A percentile compares a stretch with the other conserved stretches of the same genome.
phyloP scores from a whole-genome alignment of 352 stramenopile species.

The Phytophthora megakarya region DNA sequence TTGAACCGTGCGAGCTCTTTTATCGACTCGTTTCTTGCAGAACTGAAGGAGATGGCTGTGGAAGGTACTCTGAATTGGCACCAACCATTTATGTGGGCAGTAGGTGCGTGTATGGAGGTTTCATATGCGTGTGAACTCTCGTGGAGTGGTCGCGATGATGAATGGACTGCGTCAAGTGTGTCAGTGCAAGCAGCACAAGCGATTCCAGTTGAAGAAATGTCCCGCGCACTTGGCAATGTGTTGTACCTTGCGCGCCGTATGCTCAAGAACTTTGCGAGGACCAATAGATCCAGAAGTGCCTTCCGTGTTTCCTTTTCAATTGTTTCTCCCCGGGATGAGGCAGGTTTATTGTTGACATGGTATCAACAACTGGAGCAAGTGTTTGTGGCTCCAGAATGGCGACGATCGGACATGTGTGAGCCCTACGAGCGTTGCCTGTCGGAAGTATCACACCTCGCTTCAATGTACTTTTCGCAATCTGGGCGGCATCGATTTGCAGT shows the following conservation, averaged over 20 bases:
- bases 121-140: slow-evolving; percentile 77
- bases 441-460: slow-evolving; percentile 77
- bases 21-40: slow-evolving; percentile 53
- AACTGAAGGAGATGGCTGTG: slow-evolving; percentile 38
- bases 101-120: slow-evolving; percentile 76
- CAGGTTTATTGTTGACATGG: slow-evolving; percentile 35
- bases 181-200: slow-evolving; percentile 44
- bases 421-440: slow-evolving; percentile 63
- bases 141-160: slow-evolving; percentile 70
- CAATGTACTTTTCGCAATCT: slow-evolving; percentile 74
- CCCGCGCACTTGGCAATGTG: slow-evolving; percentile 62
- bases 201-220: slow-evolving; percentile 67
- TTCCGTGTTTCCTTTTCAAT: slow-evolving; percentile 14
- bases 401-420: slow-evolving; percentile 22
- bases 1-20: slow-evolving; percentile 60
- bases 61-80: slow-evolving; percentile 38
- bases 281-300: slow-evolving; percentile 8
- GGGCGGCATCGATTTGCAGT: slow-evolving; percentile 78
- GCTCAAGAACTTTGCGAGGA: slow-evolving; percentile 50
- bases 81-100: slow-evolving; percentile 70
- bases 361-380: slow-evolving; percentile 58
- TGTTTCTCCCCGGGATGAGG: neutral
- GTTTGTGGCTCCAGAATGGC: slow-evolving; percentile 39
- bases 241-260: slow-evolving; percentile 75
- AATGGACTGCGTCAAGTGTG: slow-evolving; percentile 57